Conservation (phyloP, 2,329 filamentous ascomycete species). For the Monosporascus sp. region DNA sequence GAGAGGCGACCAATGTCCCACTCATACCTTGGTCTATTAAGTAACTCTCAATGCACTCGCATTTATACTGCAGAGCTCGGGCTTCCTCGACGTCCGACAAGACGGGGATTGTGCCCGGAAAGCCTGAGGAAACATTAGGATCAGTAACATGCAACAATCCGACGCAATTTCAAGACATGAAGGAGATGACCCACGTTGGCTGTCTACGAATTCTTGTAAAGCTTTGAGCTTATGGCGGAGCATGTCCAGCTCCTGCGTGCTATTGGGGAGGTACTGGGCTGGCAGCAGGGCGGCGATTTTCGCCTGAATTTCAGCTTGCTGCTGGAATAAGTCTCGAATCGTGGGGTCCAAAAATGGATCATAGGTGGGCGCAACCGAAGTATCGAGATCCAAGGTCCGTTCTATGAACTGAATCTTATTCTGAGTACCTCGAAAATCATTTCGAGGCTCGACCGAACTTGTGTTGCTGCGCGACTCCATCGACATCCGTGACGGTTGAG, state of each 20-base stretch:
- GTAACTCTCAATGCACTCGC: conserved; percentile 51
- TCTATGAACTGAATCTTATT: neutral
- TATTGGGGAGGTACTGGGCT: conserved; percentile 42
- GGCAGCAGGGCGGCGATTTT: conserved; percentile 44
- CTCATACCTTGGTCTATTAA: conserved; percentile 44
- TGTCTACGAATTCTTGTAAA: conserved; percentile 43
- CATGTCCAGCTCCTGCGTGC: conserved; percentile 47
- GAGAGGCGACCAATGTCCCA: neutral
- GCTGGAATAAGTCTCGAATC: conserved; percentile 42
- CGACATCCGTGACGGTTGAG: conserved; percentile 16
- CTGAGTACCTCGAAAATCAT: conserved; percentile 27
- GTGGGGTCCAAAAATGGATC: conserved; percentile 37
- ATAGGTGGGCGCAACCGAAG: conserved; percentile 25
- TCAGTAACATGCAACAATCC: conserved; percentile 16
- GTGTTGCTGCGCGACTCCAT: conserved; percentile 13
- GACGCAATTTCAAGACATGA: conserved; percentile 9
- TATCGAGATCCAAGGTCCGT: conserved; percentile 9
- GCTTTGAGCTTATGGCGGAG: conserved; percentile 50
- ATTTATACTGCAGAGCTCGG: conserved; percentile 51
- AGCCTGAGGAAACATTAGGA: conserved; percentile 23
- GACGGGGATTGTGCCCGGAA: conserved; percentile 35
- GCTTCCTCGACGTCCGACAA: conserved; percentile 54
- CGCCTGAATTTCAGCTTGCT: conserved; percentile 49
- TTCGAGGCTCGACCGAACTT: conserved; percentile 22
- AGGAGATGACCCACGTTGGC: conserved; percentile 40